Conservation (phyloP, 2,329 filamentous ascomycete species). For the Penicillium sp. region DNA sequence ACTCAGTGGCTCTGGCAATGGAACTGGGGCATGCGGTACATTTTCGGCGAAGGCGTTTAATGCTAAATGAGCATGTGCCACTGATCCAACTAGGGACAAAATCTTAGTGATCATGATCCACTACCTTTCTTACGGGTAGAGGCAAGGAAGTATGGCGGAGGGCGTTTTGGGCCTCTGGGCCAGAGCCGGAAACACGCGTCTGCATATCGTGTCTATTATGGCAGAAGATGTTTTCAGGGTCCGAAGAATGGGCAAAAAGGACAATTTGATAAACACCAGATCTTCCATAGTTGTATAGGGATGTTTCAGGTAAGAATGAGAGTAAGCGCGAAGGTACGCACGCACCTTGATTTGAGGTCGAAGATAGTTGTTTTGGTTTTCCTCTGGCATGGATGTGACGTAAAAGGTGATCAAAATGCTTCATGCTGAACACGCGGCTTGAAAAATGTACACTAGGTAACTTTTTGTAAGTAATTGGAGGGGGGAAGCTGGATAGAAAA, state of each 20-base stretch:
- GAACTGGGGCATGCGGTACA: conserved; percentile 4
- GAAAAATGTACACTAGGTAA: neutral
- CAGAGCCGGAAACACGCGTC: neutral
- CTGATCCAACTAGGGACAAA: conserved; percentile 1
- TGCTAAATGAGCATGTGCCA: conserved; percentile 5
- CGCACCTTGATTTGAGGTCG: conserved; percentile 10
- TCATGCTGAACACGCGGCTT: conserved; percentile 22
- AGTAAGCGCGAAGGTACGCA: neutral
- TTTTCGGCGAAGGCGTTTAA: conserved; percentile 12
- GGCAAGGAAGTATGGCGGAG: neutral
- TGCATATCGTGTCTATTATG: neutral
- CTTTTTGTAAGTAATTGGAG: neutral
- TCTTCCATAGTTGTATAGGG: neutral
- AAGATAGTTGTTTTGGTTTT: conserved; percentile 15
- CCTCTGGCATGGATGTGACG: conserved; percentile 24
- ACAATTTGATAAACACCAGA: neutral
- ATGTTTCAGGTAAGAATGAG: conserved; percentile 8
- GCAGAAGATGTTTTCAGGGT: neutral
- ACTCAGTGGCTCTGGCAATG: conserved; percentile 25
- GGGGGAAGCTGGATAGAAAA: neutral
- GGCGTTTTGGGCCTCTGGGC: neutral
- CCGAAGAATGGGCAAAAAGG: neutral
- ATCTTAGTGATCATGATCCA: conserved; percentile 2
- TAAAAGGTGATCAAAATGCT: conserved; percentile 23
- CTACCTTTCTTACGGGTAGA: neutral